Base-by-base conservation (phyloP, 495 filamentous ascomycete genomes). In the Daldinia decipiens region DNA sequence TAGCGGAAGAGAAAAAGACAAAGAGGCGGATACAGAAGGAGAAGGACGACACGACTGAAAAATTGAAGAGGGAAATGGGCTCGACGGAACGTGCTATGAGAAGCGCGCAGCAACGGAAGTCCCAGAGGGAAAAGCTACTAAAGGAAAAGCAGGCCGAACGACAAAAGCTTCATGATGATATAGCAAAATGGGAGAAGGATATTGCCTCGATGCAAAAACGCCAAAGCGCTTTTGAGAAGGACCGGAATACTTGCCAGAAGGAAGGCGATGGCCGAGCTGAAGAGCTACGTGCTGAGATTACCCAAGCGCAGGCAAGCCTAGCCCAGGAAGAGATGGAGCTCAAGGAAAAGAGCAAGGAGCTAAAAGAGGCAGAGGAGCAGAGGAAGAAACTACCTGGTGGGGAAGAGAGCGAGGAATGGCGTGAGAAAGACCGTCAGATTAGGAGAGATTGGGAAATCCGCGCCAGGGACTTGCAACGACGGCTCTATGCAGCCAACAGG, bases 11-110 rank as follows among this genome's bases (percentile, higher is more conserved):
- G 32, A 87, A 93, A 60, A 92, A 94, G 68, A 86, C 89, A 34
- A 86, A 96, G 70, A 89, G 81, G 73, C 88, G 90, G 72, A 84
- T 88, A 40, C 84, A 93, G 40, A 93, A 90, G 75, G 93, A 97
- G 70, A 94, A 92, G 77, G 93, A 97, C 65, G 92, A 96, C 65
- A 88, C 87, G 29, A 94, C 89, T n/a, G 88, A 90, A 51, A 90
- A 91, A 74, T 77, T 97, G 31, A 92, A 90, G 74, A 91, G 90
- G 62, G 91, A 97, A 71, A 91, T 95, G 32, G 88, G 91, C 52
- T 86, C 87, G 31, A 83, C 95, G 24, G 94, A 97, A 72, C 89
- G 93, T 32, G 82, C 90, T 55, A 98, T 97, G 79, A 86, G 93
- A 56, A 85, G 88, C n/a, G 93, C 94, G 9, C 91, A 97, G 74